Evolutionary conservation across 2,329 filamentous ascomycete genomes (phyloP), one percentile per base, ranked within the genome.

Genomic region (Cladosporium sp.): DNA sequence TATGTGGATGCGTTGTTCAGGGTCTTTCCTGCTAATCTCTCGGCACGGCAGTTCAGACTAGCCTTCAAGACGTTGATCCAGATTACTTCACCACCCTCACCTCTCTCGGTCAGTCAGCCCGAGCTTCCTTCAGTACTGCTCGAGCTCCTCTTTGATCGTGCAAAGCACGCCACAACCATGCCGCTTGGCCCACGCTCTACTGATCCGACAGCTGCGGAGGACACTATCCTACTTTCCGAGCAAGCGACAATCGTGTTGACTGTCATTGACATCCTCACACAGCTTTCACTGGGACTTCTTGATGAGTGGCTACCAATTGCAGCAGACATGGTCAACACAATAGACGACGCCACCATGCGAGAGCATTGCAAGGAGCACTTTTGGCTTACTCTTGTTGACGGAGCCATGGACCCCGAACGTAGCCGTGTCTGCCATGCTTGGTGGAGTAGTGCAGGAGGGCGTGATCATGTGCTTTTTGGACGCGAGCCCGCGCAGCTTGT

Each of bases 371-470:
- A 88, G 73, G 84, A 87, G 68, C 83, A 92, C 59, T 90, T 96
- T 76, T 93, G 91, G 88, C 89, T 95, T 66, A 85, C 92, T 2
- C 79, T 97, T 11, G 89, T 89, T 49, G 88, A 85, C 71, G 92
- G 92, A 3, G 92, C 96, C 79, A 90, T 97, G 87, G 93, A 97
- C 77, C 89, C 96, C 28, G 91, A 96, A 75, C 85, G 92, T 67
- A 89, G 91, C 7, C 87, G 89, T 49, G 84, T 91, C 35, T 92
- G 90, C 58, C 90, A 96, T 21, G 86, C 87, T 2, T 97, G 93
- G 93, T 97, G 93, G 93, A 91, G 88, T 79, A 79, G 86, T 76
- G 76, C 85, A 66, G 86, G 87, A 4, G 87, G 87, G 0, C 79
- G 85, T 57, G 86, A 88, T 66, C 77, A 81, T 70, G 80, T 88